Evolutionary conservation across 768 basidiomycete species (phyloP).

Genomic region (Omphalotus guepiniiformis): DNA sequence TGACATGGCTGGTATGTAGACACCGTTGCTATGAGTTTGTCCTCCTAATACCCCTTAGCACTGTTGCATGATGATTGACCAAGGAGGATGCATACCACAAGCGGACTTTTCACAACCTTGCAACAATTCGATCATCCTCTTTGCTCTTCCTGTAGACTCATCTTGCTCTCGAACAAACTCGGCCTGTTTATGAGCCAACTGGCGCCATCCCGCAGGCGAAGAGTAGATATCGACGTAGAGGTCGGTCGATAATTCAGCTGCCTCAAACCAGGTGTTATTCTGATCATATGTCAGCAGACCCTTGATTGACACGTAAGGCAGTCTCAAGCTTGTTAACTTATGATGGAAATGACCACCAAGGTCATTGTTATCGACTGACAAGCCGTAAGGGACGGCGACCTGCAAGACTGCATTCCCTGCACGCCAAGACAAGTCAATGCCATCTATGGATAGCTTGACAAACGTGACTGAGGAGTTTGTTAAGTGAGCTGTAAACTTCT

Average conservation of each 20-base stretch:
- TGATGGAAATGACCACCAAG: conserved; percentile 64
- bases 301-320: conserved; percentile 49
- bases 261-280: conserved; percentile 63
- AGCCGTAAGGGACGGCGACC: conserved; percentile 51
- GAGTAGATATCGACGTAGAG: conserved; percentile 65
- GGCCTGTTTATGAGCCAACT: conserved; percentile 48
- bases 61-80: not conserved
- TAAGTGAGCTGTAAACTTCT: not conserved
- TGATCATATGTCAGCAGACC: conserved; percentile 42
- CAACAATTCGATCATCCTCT: conserved; percentile 39
- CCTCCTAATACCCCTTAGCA: not conserved
- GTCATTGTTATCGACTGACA: conserved; percentile 71
- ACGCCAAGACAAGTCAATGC: conserved; percentile 53
- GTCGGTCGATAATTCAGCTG: conserved; percentile 49
- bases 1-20: conserved; percentile 38
- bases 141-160: conserved; percentile 56
- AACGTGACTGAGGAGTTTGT: conserved; percentile 64
- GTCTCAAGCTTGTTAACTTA: conserved; percentile 54
- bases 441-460: conserved; percentile 58
- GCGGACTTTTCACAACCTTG: no score
- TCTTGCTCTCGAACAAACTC: conserved; percentile 74
- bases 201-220: conserved; percentile 53
- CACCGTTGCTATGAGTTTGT: conserved; percentile 38
- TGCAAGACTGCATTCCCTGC: conserved; percentile 51
- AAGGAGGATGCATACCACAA: no score